Percentiles rank a stretch among this genome's conserved stretches.
phyloP scores from a whole-genome alignment of 2,329 filamentous ascomycete species.

The Colletotrichum sp. region DNA sequence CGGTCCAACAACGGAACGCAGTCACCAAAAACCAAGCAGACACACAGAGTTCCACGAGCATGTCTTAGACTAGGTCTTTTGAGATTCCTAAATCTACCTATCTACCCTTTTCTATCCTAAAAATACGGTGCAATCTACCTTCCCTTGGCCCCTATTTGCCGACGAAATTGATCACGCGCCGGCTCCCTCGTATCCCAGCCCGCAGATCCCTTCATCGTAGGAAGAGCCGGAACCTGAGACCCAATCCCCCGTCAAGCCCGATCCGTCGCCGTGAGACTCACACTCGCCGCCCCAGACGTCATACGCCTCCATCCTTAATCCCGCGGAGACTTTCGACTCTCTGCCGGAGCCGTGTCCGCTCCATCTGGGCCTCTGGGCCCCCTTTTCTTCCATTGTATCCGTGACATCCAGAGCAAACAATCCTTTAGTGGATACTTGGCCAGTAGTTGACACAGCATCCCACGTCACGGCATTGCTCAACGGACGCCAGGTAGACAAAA shows the following conservation, averaged over 20 bases:
- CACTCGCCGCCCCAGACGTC: not conserved
- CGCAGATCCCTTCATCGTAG: not conserved
- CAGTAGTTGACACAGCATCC: not conserved
- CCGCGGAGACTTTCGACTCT: not conserved
- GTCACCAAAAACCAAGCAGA: not conserved
- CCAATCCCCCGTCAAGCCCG: not conserved
- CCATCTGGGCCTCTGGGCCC: not conserved
- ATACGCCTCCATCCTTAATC: not conserved
- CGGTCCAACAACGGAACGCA: not conserved
- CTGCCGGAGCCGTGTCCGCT: not conserved
- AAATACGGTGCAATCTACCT: not conserved
- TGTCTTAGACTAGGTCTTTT: not conserved
- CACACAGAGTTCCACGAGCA: not conserved
- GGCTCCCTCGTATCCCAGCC: not conserved
- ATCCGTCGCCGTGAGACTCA: not conserved
- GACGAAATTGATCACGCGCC: not conserved
- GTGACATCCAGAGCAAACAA: conserved; percentile 4
- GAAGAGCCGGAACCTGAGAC: not conserved
- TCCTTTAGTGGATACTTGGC: not conserved
- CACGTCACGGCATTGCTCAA: conserved; percentile 7
- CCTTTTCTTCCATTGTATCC: not conserved
- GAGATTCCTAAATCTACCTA: not conserved
- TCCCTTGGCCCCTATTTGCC: not conserved
- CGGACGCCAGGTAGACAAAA: not conserved
- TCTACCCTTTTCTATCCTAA: not conserved